Percentiles rank a stretch among this genome's conserved stretches.
Evolutionary conservation across 176 grass and related monocot species (phyloP).

Genomic region (Urochloa ruziziensis): DNA sequence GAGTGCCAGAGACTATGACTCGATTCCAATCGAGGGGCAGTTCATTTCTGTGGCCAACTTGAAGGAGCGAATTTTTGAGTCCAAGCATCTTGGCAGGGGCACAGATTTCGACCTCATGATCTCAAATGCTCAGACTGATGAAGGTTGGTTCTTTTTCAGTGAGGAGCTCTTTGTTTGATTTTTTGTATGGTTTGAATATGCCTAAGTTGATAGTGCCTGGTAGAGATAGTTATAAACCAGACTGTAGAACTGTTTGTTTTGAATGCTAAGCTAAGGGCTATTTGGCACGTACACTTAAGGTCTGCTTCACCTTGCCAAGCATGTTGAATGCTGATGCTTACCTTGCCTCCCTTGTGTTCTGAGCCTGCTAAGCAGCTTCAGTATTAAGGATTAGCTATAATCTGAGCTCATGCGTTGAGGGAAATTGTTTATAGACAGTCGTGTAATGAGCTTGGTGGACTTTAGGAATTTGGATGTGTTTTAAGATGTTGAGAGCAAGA

Average conservation of each 20-base stretch:
- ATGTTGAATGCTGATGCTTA: neutral
- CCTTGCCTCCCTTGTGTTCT: neutral
- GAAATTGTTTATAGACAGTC: neutral
- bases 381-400: slow-evolving; percentile 3
- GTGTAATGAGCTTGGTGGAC: neutral
- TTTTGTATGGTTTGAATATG: slow-evolving; percentile 17
- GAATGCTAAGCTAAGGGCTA: slow-evolving; percentile 2
- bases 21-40: slow-evolving; percentile 91
- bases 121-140: slow-evolving; percentile 89
- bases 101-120: slow-evolving; percentile 97
- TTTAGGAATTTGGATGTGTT: slow-evolving; percentile 5
- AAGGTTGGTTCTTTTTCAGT: slow-evolving; percentile 83
- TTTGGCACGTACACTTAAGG: neutral
- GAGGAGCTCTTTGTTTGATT: slow-evolving; percentile 29
- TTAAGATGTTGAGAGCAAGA: slow-evolving; percentile 3
- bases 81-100: slow-evolving; percentile 94
- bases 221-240: neutral
- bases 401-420: neutral
- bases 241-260: slow-evolving; percentile 2
- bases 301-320: neutral
- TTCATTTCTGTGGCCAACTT: slow-evolving; percentile 94
- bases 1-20: slow-evolving; percentile 95
- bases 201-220: neutral
- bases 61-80: slow-evolving; percentile 98
- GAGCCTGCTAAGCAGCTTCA: slow-evolving; percentile 6